Conservation (phyloP, 768 basidiomycete species). For the Lentinula edodes region DNA sequence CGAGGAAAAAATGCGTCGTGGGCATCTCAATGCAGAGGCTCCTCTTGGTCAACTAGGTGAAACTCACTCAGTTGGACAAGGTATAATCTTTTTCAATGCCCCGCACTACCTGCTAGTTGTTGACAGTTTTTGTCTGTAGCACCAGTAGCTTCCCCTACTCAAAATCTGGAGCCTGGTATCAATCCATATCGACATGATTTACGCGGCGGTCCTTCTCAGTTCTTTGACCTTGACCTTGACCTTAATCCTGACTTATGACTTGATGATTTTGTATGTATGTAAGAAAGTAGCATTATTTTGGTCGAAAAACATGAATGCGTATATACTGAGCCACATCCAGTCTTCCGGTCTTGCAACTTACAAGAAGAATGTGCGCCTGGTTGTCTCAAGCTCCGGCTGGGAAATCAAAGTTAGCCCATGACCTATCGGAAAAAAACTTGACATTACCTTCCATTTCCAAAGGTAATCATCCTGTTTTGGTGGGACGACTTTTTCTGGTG, state of each 20-base stretch:
- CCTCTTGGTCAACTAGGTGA: constrained; percentile 76
- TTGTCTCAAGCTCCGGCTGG: constrained; percentile 91
- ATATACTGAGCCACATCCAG: neutral
- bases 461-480: constrained; percentile 73
- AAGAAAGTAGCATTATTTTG: too few species aligned
- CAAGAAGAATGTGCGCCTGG: constrained; percentile 86
- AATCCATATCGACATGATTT: constrained; percentile 73
- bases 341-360: constrained; percentile 21
- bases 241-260: constrained; percentile 73
- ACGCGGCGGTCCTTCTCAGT: constrained; percentile 50
- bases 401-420: constrained; percentile 5
- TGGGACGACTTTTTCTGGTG: constrained; percentile 29
- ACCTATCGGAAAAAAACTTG: neutral
- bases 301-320: neutral
- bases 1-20: constrained; percentile 86
- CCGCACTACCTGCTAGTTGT: constrained; percentile 1
- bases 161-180: constrained; percentile 43
- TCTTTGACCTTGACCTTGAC: constrained; percentile 80
- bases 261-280: too few species aligned
- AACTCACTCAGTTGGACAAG: constrained; percentile 73
- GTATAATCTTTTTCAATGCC: constrained; percentile 34
- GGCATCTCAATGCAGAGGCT: constrained; percentile 73
- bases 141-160: constrained; percentile 56
- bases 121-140: constrained; percentile 31
- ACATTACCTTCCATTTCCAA: constrained; percentile 87